Percentiles rank a stretch among this genome's conserved stretches.
phyloP scores from a whole-genome alignment of 75 land plant species.

The Larix kaempferi region DNA sequence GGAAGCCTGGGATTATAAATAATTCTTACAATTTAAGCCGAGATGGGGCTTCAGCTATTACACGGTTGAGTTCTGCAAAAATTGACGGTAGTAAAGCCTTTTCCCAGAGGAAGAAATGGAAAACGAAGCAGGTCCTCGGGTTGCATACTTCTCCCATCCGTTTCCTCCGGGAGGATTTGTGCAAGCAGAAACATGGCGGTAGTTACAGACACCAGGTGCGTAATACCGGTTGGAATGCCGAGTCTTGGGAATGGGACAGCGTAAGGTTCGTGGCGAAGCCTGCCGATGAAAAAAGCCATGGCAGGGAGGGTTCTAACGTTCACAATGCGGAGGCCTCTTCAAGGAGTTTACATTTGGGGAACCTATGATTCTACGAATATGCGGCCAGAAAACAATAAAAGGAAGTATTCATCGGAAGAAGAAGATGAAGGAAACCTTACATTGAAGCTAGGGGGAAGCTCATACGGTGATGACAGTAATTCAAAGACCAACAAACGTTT shows the following conservation, averaged over 20 bases:
- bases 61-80: not conserved
- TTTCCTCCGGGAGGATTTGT: slow-evolving; percentile 1
- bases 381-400: slow-evolving; percentile 3
- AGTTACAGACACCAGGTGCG: not conserved
- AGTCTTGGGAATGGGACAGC: slow-evolving; percentile 27
- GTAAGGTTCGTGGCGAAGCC: slow-evolving; percentile 17
- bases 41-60: not conserved
- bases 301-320: not conserved
- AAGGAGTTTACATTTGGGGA: not conserved
- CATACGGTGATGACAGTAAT: slow-evolving; percentile 22
- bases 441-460: slow-evolving; percentile 16
- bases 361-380: not conserved
- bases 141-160: slow-evolving; percentile 8
- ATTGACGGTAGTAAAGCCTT: not conserved
- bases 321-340: not conserved
- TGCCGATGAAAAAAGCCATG: slow-evolving; percentile 10
- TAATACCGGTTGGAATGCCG: slow-evolving; percentile 8
- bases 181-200: not conserved
- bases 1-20: not conserved
- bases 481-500: slow-evolving; percentile 26
- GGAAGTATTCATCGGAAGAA: slow-evolving; percentile 6
- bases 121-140: slow-evolving; percentile 13
- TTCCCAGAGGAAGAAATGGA: slow-evolving; percentile 15
- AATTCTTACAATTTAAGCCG: not conserved
- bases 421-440: slow-evolving; percentile 25